Evolutionary conservation across 176 grass and related monocot genomes (phyloP).

Genomic region (Oryza coarctata): DNA sequence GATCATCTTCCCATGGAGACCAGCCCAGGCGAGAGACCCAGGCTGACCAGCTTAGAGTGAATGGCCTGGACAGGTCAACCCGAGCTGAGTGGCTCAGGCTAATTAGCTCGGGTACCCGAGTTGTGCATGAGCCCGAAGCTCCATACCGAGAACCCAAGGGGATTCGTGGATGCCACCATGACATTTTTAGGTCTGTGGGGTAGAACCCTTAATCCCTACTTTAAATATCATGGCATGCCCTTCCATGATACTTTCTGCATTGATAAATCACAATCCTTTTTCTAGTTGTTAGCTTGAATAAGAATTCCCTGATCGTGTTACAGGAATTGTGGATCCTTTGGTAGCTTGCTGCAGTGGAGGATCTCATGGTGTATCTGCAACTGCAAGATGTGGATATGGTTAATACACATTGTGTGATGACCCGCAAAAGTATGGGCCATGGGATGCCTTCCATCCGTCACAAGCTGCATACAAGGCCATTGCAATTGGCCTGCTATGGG

Average conservation of each 20-base stretch:
- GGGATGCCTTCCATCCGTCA: conserved; percentile 57
- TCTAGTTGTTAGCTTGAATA: background rate
- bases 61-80: no score
- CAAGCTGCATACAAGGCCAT: conserved; percentile 57
- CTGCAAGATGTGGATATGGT: conserved; percentile 27
- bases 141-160: no score
- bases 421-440: conserved; percentile 50
- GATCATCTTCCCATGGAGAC: no score
- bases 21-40: no score
- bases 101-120: no score
- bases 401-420: conserved; percentile 45
- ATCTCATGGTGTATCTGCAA: conserved; percentile 13
- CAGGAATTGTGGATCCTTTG: conserved; percentile 54
- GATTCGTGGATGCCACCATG: no score
- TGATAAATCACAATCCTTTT: background rate
- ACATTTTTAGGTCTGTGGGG: no score
- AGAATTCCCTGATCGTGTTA: background rate
- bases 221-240: background rate
- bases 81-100: no score
- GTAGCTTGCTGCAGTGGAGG: conserved; percentile 63
- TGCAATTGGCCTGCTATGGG: conserved; percentile 47
- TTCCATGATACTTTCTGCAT: background rate
- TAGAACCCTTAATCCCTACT: no score
- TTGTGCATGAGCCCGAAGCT: no score
- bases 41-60: no score